Base-by-base conservation (phyloP, 345 rosid genomes). In the Ceriops zippeliana region DNA sequence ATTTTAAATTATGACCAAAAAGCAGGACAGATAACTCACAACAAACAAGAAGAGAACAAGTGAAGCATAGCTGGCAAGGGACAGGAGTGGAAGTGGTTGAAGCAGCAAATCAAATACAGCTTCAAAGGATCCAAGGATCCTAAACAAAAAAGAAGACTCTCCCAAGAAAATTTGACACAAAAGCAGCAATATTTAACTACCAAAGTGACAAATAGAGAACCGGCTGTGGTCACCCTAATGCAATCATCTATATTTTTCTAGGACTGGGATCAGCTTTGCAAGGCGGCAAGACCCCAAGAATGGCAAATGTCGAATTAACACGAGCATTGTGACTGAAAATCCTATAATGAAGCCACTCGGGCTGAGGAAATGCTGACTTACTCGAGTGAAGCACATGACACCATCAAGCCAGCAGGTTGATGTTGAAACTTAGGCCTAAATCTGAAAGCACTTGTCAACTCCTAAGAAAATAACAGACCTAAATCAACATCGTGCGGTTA, bases 401-500 rank as follows among this genome's bases (percentile, higher is more conserved):
- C 75, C 85, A 75, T 77, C 83, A 79, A 73, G 75, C 75, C 83
- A 70, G 85, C 83, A 83, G 78, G 69, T 75, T 75, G 70, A 56
- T 70, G 75, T 58, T 76, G 83, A 77, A 72, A 75, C 49, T 79
- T 72, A 79, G 75, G 71, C 80, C 87, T 82, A 82, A 82, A 72
- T 76, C 79, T 77, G 84, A 70, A 56, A 67, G 83, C 85, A 77
- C 74, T 76, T 75, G 76, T 77, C 73, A 74, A 83, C 84, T 78
- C 82, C 86, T 86, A 81, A 72, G 75, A 79, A 78, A 76, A 79
- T 70, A 71, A 65, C 73, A 66, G 65, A 81, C 81, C 85, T 80
- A 86, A 81, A 71, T 73, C 78, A 75, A 74, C 46, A 75, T 68
- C 86, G 87, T 83, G 87, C 85, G 83, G 85, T 79, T 78, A 76